These are phyloP conservation scores for Arthroderma sp. DNA, from an alignment of 2,329 filamentous ascomycete genomes.

Conservation along the genomic window DNA sequence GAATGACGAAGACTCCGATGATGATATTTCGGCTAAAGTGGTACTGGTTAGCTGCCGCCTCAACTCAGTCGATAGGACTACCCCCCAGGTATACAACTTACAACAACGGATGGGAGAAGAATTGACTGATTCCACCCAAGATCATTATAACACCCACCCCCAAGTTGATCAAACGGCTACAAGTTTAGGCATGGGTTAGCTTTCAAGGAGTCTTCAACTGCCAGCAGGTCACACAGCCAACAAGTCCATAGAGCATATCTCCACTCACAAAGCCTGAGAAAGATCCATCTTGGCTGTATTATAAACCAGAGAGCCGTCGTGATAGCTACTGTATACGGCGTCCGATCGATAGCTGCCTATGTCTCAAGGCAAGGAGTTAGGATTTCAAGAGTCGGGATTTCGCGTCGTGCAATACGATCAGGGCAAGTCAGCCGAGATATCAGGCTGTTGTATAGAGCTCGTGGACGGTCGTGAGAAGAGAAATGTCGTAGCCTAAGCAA, in stretches of 20 bases:
- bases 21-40: constrained; percentile 55
- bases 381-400: too few species aligned
- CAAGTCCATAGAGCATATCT: not conserved
- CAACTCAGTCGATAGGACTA: too few species aligned
- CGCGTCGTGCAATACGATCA: not conserved
- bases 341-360: not conserved
- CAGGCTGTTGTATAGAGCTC: not conserved
- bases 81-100: constrained; percentile 5
- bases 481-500: not conserved
- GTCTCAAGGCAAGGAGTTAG: not conserved
- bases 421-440: not conserved
- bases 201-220: not conserved
- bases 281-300: constrained; percentile 58
- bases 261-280: constrained; percentile 76
- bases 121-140: constrained; percentile 56
- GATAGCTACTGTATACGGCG: not conserved
- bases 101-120: constrained; percentile 22
- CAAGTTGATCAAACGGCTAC: constrained; percentile 88
- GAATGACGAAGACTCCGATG: constrained; percentile 72
- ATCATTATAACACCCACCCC: constrained; percentile 77
- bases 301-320: not conserved
- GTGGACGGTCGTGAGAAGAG: not conserved
- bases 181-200: constrained; percentile 20
- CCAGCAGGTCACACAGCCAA: too few species aligned
- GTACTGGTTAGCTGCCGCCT: not conserved